Conservation (phyloP, 805 yeast genomes). For the Candida pseudofarinosa region DNA sequence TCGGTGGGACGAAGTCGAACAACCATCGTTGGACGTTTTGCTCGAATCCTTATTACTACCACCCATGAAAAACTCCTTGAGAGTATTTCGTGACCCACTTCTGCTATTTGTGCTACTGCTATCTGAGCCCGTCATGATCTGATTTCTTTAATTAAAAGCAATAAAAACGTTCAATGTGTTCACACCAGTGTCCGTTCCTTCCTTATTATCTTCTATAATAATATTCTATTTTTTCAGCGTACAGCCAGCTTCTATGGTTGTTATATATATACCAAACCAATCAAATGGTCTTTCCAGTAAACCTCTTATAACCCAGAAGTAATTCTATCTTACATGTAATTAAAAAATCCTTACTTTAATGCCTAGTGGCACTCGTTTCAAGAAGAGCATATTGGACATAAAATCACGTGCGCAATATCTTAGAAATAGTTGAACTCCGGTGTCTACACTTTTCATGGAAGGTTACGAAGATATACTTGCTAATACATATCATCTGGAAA, state of each 20-base stretch:
- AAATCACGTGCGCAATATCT: background rate
- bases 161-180: background rate
- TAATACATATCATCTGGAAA: too few relatives aligned
- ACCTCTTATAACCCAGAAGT: too few relatives aligned
- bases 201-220: too few relatives aligned
- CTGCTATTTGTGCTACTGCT: background rate
- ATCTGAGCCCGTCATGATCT: conserved; percentile 1
- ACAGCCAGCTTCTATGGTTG: too few relatives aligned
- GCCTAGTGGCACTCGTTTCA: background rate
- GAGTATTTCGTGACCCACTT: conserved; percentile 3
- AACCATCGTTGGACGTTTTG: conserved; percentile 1
- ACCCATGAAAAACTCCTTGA: background rate
- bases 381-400: background rate
- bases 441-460: too few relatives aligned
- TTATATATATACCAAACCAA: too few relatives aligned
- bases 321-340: too few relatives aligned
- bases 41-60: background rate
- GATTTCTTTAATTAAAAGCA: background rate
- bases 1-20: conserved; percentile 16
- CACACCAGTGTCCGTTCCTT: conserved; percentile 1
- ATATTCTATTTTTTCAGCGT: too few relatives aligned
- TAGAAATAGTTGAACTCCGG: too few relatives aligned
- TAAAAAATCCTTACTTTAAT: too few relatives aligned
- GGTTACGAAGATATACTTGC: too few relatives aligned
- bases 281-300: too few relatives aligned